Conservation (phyloP, 805 yeast species). For the Brettanomyces custersianus region DNA sequence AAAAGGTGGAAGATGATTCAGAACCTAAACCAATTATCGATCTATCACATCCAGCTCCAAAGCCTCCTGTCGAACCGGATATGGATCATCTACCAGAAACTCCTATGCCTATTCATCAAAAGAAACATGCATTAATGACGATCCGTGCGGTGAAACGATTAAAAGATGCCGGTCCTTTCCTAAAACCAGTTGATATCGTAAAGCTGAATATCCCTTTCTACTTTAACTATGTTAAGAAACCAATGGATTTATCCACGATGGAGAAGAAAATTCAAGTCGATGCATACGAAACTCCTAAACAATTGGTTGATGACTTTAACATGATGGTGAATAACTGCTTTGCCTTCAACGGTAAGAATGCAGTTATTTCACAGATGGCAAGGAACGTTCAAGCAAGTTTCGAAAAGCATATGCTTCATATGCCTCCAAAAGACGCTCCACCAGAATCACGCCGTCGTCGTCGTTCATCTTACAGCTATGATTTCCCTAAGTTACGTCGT, state of each 20-base stretch:
- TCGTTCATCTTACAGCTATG: slow-evolving; percentile 30
- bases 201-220: slow-evolving; percentile 87
- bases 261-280: slow-evolving; percentile 66
- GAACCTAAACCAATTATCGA: slow-evolving; percentile 7
- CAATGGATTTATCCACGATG: slow-evolving; percentile 91
- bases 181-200: slow-evolving; percentile 82
- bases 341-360: slow-evolving; percentile 74
- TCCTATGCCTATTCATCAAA: slow-evolving; percentile 79
- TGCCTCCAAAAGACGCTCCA: slow-evolving; percentile 60
- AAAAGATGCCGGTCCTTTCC: slow-evolving; percentile 87
- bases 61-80: slow-evolving; percentile 67
- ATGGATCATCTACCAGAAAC: slow-evolving; percentile 54
- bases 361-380: slow-evolving; percentile 87
- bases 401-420: slow-evolving; percentile 84
- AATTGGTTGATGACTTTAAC: slow-evolving; percentile 69
- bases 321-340: slow-evolving; percentile 78
- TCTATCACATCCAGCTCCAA: slow-evolving; percentile 55
- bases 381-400: slow-evolving; percentile 84
- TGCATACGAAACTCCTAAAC: slow-evolving; percentile 65
- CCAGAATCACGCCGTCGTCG: slow-evolving; percentile 8
- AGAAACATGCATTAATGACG: slow-evolving; percentile 66
- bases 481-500: slow-evolving; percentile 59
- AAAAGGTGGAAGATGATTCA: slow-evolving; percentile 4
- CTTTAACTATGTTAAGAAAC: slow-evolving; percentile 71
- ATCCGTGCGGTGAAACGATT: slow-evolving; percentile 81